These are phyloP conservation scores for Macrolepiota fuliginosa DNA, from an alignment of 768 basidiomycete genomes.

Conservation along the genomic window DNA sequence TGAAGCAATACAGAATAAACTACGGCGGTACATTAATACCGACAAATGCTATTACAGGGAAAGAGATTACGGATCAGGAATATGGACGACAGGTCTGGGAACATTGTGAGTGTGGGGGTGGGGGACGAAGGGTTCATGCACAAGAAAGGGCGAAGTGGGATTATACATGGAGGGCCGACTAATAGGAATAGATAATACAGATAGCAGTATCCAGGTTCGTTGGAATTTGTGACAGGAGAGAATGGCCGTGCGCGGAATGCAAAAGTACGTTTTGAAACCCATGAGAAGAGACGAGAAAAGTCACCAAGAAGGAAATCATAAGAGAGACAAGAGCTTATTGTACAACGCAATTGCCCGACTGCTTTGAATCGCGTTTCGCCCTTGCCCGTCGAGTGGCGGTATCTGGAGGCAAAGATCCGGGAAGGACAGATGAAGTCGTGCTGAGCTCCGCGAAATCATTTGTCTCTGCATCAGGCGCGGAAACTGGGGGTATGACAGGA, in stretches of 20 bases:
- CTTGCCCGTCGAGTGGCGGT: constrained; percentile 31
- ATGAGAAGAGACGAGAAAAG: constrained; percentile 1
- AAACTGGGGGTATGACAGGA: not conserved
- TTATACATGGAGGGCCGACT: not conserved
- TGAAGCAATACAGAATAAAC: not conserved
- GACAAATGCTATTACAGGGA: not conserved
- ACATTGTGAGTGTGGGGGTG: not conserved
- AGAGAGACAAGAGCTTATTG: constrained; percentile 31
- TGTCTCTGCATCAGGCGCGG: constrained; percentile 27
- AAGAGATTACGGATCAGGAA: not conserved
- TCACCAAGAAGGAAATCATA: not conserved
- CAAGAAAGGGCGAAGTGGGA: not conserved
- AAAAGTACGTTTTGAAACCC: constrained; percentile 1
- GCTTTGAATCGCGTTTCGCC: constrained; percentile 34
- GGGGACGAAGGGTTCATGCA: not conserved
- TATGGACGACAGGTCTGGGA: not conserved
- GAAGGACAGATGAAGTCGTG: constrained; percentile 24
- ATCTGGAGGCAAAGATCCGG: constrained; percentile 34
- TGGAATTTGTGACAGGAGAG: not conserved
- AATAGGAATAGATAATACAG: constrained; percentile 6
- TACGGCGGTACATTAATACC: not conserved
- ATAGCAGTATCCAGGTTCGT: constrained; percentile 1
- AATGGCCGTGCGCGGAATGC: not conserved
- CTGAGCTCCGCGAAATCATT: constrained; percentile 13
- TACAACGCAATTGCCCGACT: constrained; percentile 44